These are phyloP conservation scores for Clohesyomyces aquaticus DNA, from an alignment of 495 filamentous ascomycete species.

Conservation along the genomic window DNA sequence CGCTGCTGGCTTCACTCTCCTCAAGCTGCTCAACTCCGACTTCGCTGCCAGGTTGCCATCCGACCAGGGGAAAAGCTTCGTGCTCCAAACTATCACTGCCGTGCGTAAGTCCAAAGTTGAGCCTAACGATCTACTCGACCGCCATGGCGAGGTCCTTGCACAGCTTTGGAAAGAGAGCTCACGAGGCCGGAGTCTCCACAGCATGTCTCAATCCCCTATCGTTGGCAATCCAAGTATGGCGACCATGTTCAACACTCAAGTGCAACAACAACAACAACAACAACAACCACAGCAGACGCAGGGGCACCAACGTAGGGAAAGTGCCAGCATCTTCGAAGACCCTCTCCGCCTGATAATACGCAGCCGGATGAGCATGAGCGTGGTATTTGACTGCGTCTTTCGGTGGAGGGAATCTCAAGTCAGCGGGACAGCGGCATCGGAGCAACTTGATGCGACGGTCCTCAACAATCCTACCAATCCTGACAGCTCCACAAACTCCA, in stretches of 20 bases:
- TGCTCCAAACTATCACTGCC: constrained; percentile 74
- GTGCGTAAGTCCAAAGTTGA: constrained; percentile 78
- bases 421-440: constrained; percentile 60
- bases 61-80: constrained; percentile 72
- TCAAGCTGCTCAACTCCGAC: constrained; percentile 86
- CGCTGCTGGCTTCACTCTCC: constrained; percentile 78
- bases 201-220: constrained; percentile 40
- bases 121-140: constrained; percentile 82
- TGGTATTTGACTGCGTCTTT: constrained; percentile 92
- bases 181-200: constrained; percentile 43
- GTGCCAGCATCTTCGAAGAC: constrained; percentile 61
- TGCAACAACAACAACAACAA: constrained; percentile 21
- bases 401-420: constrained; percentile 87
- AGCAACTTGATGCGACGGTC: constrained; percentile 74
- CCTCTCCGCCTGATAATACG: constrained; percentile 81
- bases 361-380: constrained; percentile 89
- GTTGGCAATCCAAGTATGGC: constrained; percentile 22
- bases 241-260: constrained; percentile 33
- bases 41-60: constrained; percentile 73
- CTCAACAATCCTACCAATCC: constrained; percentile 87
- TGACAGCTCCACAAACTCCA: constrained; percentile 68
- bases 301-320: constrained; percentile 21
- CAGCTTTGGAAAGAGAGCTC: constrained; percentile 80
- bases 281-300: constrained; percentile 16
- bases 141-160: constrained; percentile 85